A percentile compares a stretch with the other conserved stretches of the same genome.
Conservation (phyloP, 2,329 filamentous ascomycete species). For the Celoporthe dispersa region DNA sequence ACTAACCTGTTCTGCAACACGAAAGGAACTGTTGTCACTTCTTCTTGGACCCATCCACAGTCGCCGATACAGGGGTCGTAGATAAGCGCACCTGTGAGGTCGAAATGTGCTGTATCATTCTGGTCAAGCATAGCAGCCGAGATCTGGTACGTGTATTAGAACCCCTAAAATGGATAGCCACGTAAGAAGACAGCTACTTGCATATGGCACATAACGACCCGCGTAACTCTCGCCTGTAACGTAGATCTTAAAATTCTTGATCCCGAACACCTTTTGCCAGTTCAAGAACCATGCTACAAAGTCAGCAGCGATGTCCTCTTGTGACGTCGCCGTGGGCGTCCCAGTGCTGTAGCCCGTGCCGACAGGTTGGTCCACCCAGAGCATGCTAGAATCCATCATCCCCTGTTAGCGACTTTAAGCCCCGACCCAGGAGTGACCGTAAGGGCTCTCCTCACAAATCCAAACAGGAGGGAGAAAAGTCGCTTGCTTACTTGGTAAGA, state of each 20-base stretch:
- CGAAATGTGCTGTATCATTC: conserved; percentile 44
- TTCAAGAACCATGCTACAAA: conserved; percentile 15
- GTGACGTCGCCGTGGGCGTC: neutral
- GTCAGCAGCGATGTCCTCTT: conserved; percentile 18
- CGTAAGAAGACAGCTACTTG: neutral
- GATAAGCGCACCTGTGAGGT: conserved; percentile 54
- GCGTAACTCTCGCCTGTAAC: conserved; percentile 60
- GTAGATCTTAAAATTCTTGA: conserved; percentile 47
- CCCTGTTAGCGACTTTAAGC: neutral
- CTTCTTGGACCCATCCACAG: conserved; percentile 8
- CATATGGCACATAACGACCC: conserved; percentile 35
- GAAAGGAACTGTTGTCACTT: conserved; percentile 39
- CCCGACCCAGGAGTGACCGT: neutral
- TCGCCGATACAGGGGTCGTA: conserved; percentile 68
- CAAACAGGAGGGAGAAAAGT: neutral
- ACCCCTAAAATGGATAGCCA: neutral
- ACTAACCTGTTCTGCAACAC: conserved; percentile 16
- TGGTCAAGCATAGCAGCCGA: conserved; percentile 55
- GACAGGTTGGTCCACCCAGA: conserved; percentile 17
- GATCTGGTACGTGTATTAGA: conserved; percentile 46
- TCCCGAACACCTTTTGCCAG: conserved; percentile 16
- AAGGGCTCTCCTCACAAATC: too few species aligned
- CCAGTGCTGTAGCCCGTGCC: conserved; percentile 13
- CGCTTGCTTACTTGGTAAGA: conserved; percentile 11
- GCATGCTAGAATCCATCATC: neutral